These are phyloP conservation scores for Colletotrichum sp. DNA, from an alignment of 2,329 filamentous ascomycete species.

Conservation along the genomic window DNA sequence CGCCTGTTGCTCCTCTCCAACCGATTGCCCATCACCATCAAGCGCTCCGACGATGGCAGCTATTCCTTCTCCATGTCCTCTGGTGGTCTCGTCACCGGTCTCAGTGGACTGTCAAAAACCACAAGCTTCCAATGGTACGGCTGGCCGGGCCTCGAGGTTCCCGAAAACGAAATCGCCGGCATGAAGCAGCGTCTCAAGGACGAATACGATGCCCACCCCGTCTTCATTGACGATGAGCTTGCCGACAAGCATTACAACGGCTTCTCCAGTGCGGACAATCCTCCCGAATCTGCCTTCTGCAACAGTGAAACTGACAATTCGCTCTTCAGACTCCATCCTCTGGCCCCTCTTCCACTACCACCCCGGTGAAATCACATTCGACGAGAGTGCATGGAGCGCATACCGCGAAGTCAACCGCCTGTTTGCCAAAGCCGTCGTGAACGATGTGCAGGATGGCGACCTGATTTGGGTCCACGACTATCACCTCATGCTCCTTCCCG, in stretches of 20 bases:
- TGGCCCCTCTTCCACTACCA: slow-evolving; percentile 99
- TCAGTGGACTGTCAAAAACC: slow-evolving; percentile 89
- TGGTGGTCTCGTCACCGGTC: slow-evolving; percentile 89
- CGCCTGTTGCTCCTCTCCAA: slow-evolving; percentile 89
- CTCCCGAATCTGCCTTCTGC: background rate
- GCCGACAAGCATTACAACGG: slow-evolving; percentile 97
- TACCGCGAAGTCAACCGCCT: slow-evolving; percentile 93
- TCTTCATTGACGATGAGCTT: slow-evolving; percentile 92
- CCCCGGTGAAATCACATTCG: slow-evolving; percentile 96
- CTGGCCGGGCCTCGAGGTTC: slow-evolving; percentile 93
- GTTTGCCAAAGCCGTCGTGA: slow-evolving; percentile 86
- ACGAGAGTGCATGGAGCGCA: slow-evolving; percentile 91
- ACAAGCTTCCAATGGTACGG: slow-evolving; percentile 99
- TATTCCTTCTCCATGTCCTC: slow-evolving; percentile 98
- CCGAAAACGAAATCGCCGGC: slow-evolving; percentile 76
- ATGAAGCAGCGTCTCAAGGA: slow-evolving; percentile 82
- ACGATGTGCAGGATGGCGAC: slow-evolving; percentile 90
- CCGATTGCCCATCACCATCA: slow-evolving; percentile 94
- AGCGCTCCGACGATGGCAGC: slow-evolving; percentile 86
- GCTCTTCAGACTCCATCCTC: slow-evolving; percentile 80
- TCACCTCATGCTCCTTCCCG: slow-evolving; percentile 94
- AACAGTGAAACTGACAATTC: background rate
- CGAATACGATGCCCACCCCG: slow-evolving; percentile 86
- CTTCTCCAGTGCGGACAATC: slow-evolving; percentile 77
- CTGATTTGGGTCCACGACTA: slow-evolving; percentile 99